A percentile compares a stretch with the other conserved stretches of the same genome.
phyloP scores from a whole-genome alignment of 2,329 filamentous ascomycete genomes.

The Cladophialophora yegresii region DNA sequence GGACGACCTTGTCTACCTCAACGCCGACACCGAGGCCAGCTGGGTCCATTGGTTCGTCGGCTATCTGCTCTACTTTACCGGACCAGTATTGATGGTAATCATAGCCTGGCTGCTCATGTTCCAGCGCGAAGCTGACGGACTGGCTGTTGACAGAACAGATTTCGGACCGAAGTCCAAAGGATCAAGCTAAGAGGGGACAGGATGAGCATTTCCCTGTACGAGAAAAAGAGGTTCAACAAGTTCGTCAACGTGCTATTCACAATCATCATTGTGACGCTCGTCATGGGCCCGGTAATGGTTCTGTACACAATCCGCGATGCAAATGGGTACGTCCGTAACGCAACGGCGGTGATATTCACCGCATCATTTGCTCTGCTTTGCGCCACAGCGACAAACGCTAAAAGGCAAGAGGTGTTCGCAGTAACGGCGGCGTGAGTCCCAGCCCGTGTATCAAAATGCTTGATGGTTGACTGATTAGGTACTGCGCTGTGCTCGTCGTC shows the following conservation, averaged over 20 bases:
- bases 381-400: slow-evolving; percentile 22
- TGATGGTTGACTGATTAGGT: slow-evolving; percentile 15
- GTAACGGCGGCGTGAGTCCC: slow-evolving; percentile 24
- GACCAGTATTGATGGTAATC: neutral
- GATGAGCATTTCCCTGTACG: slow-evolving; percentile 12
- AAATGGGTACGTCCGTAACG: slow-evolving; percentile 21
- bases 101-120: neutral
- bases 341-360: slow-evolving; percentile 12
- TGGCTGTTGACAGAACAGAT: neutral
- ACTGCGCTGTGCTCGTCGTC: slow-evolving; percentile 26
- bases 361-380: slow-evolving; percentile 18
- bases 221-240: slow-evolving; percentile 19
- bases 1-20: slow-evolving; percentile 22
- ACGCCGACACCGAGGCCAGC: slow-evolving; percentile 15
- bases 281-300: slow-evolving; percentile 23
- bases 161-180: slow-evolving; percentile 12
- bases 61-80: neutral
- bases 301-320: slow-evolving; percentile 13
- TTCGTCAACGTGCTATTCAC: slow-evolving; percentile 24
- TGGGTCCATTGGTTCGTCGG: slow-evolving; percentile 20
- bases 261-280: slow-evolving; percentile 8
- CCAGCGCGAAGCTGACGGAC: neutral
- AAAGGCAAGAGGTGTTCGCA: slow-evolving; percentile 23
- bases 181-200: slow-evolving; percentile 7
- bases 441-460: neutral